Evolutionary conservation across 305 asterid species (phyloP).

Genomic region (Fraxinus ornus): DNA sequence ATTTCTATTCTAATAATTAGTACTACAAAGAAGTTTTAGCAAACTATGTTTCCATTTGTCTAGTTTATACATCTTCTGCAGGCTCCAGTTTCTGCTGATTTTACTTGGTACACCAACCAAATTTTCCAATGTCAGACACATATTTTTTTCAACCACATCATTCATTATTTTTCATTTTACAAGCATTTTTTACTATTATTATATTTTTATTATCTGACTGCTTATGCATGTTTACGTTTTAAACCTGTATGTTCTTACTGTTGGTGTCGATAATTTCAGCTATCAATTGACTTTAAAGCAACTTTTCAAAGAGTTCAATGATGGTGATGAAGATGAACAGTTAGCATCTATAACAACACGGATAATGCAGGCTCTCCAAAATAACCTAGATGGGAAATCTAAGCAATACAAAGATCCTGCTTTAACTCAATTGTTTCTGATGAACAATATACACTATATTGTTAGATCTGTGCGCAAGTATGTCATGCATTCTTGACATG

Average conservation of each 20-base stretch:
- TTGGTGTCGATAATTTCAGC: constrained; percentile 48
- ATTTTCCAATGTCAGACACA: not conserved
- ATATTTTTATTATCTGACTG: constrained; percentile 9
- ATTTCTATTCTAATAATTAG: not conserved
- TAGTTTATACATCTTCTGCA: not conserved
- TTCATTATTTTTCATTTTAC: not conserved
- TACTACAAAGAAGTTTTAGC: not conserved
- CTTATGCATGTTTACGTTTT: not conserved
- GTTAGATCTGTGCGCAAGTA: constrained; percentile 97
- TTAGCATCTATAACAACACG: constrained; percentile 69
- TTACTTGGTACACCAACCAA: not conserved
- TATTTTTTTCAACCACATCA: not conserved
- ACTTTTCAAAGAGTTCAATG: constrained; percentile 65
- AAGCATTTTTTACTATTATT: not conserved
- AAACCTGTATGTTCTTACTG: constrained; percentile 14
- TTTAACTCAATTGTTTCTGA: constrained; percentile 81
- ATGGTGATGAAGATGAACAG: constrained; percentile 55
- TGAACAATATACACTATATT: constrained; percentile 92
- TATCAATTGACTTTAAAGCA: constrained; percentile 82
- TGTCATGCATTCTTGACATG: constrained; percentile 13
- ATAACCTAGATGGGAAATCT: constrained; percentile 85
- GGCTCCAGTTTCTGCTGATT: not conserved
- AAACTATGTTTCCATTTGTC: not conserved
- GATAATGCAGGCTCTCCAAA: constrained; percentile 92
- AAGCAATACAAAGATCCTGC: constrained; percentile 94